Conservation (phyloP, 1,284 basidiomycete genomes). For the Heterobasidion occidentale region DNA sequence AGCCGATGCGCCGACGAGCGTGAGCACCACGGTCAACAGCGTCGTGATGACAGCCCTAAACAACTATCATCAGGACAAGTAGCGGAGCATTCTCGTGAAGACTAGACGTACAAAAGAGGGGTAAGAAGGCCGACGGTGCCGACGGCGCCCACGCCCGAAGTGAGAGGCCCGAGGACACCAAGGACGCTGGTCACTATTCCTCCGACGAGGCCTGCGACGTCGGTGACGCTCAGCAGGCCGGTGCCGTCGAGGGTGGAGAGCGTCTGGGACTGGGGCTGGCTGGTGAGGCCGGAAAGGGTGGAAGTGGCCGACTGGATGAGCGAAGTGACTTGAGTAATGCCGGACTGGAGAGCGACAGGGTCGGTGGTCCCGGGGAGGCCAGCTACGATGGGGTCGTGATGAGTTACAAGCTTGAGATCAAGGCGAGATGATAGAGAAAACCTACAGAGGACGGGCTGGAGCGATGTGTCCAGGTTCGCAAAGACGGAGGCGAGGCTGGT, state of each 20-base stretch:
- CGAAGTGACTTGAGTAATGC: too few relatives aligned
- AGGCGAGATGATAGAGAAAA: too few relatives aligned
- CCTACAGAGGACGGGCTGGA: too few relatives aligned
- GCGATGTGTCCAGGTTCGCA: too few relatives aligned
- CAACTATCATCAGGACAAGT: neutral
- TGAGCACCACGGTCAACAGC: neutral
- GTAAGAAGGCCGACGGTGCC: neutral
- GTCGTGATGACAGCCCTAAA: neutral
- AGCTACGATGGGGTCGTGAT: too few relatives aligned
- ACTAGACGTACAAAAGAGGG: neutral
- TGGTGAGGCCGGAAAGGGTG: neutral
- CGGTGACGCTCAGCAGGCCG: neutral
- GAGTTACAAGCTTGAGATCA: too few relatives aligned
- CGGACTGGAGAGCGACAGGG: too few relatives aligned
- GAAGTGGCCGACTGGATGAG: neutral
- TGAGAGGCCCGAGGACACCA: neutral
- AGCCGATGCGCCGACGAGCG: neutral
- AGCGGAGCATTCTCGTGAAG: neutral
- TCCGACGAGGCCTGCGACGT: neutral
- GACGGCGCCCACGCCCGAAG: too few relatives aligned
- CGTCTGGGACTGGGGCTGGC: neutral
- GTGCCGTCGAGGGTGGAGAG: neutral
- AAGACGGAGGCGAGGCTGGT: neutral
- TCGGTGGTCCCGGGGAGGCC: too few relatives aligned
- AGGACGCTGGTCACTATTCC: neutral